Conservation (phyloP, 2,329 filamentous ascomycete genomes). For the Aspergillus carbonarius region DNA sequence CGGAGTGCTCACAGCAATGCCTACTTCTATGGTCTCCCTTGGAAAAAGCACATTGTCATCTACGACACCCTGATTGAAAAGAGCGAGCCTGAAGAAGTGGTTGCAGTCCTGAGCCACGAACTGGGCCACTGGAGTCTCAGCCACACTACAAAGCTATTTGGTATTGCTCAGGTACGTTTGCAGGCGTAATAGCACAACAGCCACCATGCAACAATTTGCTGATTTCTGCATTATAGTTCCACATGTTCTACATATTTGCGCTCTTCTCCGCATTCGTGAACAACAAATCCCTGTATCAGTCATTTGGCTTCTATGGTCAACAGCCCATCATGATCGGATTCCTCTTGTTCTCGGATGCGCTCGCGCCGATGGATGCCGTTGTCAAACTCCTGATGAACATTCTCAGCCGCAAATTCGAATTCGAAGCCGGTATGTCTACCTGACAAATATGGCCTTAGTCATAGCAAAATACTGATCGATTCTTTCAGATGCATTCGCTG, state of each 20-base stretch:
- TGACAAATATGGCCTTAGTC: neutral
- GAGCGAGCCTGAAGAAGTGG: constrained; percentile 85
- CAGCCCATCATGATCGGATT: constrained; percentile 96
- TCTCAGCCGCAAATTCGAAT: constrained; percentile 90
- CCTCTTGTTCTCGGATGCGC: constrained; percentile 94
- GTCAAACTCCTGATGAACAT: constrained; percentile 96
- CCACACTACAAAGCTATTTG: constrained; percentile 89
- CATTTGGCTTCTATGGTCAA: constrained; percentile 82
- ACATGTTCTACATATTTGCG: constrained; percentile 95
- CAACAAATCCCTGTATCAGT: constrained; percentile 84
- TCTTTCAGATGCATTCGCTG: constrained; percentile 71
- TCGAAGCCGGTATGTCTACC: constrained; percentile 69
- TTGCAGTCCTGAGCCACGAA: constrained; percentile 92
- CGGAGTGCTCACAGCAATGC: constrained; percentile 85
- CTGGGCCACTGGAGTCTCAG: constrained; percentile 95
- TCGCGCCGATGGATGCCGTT: constrained; percentile 89
- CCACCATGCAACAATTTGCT: neutral
- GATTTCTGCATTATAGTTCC: constrained; percentile 56
- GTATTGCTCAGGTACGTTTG: constrained; percentile 72
- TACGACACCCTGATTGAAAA: constrained; percentile 98
- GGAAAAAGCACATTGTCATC: constrained; percentile 99
- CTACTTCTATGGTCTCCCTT: constrained; percentile 95
- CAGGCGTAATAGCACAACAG: neutral
- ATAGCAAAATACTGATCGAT: constrained; percentile 22
- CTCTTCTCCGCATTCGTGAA: constrained; percentile 97